These are phyloP conservation scores for Ambrosia artemisiifolia DNA, from an alignment of 129 eudicot genomes.

Conservation along the genomic window DNA sequence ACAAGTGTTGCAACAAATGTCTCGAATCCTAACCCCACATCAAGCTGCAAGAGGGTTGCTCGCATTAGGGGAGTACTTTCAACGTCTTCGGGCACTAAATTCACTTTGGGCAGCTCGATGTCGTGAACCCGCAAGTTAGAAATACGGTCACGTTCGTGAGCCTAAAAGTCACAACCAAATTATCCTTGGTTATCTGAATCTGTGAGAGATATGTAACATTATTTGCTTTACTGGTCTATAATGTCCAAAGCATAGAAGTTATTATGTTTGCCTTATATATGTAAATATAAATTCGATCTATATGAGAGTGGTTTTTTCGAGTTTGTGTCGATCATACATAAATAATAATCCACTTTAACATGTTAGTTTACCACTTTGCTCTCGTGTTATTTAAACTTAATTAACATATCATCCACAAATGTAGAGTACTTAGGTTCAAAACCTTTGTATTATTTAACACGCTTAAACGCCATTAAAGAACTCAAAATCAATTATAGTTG, in stretches of 20 bases:
- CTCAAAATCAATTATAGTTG: no score
- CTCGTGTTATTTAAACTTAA: not conserved
- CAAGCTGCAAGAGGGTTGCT: conserved; percentile 88
- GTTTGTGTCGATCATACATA: not conserved
- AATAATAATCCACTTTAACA: not conserved
- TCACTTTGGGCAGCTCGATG: conserved; percentile 82
- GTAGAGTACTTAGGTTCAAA: no score
- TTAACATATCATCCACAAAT: no score
- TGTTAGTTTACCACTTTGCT: not conserved
- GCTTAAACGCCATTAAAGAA: no score
- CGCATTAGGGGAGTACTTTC: conserved; percentile 91
- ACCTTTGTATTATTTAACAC: no score
- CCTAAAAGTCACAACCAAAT: conserved; percentile 6
- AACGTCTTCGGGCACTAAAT: conserved; percentile 74
- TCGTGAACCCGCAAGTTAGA: conserved; percentile 39
- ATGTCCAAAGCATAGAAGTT: conserved; percentile 21
- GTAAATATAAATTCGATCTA: conserved; percentile 33
- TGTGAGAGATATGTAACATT: conserved; percentile 18
- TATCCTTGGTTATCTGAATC: not conserved
- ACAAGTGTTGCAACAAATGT: conserved; percentile 72
- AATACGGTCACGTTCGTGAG: not conserved
- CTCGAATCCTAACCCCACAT: conserved; percentile 54
- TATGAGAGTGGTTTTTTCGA: conserved; percentile 15
- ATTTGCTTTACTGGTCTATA: conserved; percentile 19
- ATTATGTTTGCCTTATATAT: conserved; percentile 12